Base-by-base conservation (phyloP, 2,329 filamentous ascomycete species). In the Fusarium sp. region DNA sequence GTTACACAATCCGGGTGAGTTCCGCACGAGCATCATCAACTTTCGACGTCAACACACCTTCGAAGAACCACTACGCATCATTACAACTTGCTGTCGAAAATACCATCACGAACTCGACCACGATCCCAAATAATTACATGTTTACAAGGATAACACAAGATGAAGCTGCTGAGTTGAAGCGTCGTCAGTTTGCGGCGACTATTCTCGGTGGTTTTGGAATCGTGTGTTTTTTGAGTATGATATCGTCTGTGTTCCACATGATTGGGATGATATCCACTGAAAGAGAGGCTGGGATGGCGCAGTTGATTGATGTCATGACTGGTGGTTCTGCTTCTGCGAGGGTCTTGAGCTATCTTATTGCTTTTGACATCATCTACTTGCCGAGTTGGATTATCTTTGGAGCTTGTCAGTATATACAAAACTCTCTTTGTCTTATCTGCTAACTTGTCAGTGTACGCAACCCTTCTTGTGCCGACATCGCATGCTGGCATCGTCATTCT, bases 241-340 rank as follows among this genome's bases (percentile, higher is more conserved):
- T 62, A 13, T 58, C 60, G 7, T 42, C 53, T 11, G 53, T 62
- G 53, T 58, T 42, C 33, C 57, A 60, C 17, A 32, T 60, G 11
- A 44, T 60, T 1, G 93, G 93, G 6, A 88, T 93, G 71, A 91
- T 95, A 80, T 92, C 93, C 5, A 89, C 89, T 5, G 93, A 97
- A 81, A 85, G 93, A 56, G 93, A 97, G 81, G 82, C 90, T 18
- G 93, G 93, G 37, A 94, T 96, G 86, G 91, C 92, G 8, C 92
- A 94, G 67, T 84, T 97, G 11, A 89, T 97, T 48, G 93, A 97
- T 80, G 91, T 92, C 42, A 96, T 95, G 92, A 93, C 94, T 83
- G 91, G 92, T 1, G 92, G 91, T 61, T 86, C 85, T 62, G 85
- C 86, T 38, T 88, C 89, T 17, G 90, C 90, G 7, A 86, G 93